A percentile compares a stretch with the other conserved stretches of the same genome.
phyloP scores from a whole-genome alignment of 2,329 filamentous ascomycete species.

The Dryadomyces quercivorus region DNA sequence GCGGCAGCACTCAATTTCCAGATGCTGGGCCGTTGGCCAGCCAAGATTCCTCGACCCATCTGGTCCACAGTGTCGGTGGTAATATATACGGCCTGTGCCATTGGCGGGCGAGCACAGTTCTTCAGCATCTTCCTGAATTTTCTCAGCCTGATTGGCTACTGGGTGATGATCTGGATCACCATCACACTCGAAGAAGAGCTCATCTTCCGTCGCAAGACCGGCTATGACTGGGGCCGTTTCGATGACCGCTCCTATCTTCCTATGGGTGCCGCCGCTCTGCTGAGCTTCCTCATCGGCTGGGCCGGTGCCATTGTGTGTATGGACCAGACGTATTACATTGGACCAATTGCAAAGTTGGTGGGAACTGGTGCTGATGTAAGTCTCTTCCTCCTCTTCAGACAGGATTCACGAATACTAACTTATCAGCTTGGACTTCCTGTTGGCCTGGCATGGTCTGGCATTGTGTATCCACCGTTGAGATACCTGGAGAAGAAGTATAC shows the following conservation, averaged over 20 bases:
- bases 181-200: constrained; percentile 51
- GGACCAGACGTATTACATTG: constrained; percentile 58
- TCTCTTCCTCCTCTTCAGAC: background rate
- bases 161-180: constrained; percentile 53
- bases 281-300: constrained; percentile 53
- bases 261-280: constrained; percentile 46
- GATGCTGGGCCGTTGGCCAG: constrained; percentile 46
- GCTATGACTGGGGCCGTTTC: constrained; percentile 52
- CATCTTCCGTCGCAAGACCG: constrained; percentile 40
- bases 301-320: constrained; percentile 52
- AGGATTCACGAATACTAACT: background rate
- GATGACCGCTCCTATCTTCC: constrained; percentile 46
- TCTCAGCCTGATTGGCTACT: constrained; percentile 59
- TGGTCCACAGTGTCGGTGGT: constrained; percentile 53
- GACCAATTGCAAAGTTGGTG: constrained; percentile 28
- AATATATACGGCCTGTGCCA: constrained; percentile 51
- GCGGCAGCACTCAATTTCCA: constrained; percentile 55
- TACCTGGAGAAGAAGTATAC: constrained; percentile 13
- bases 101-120: constrained; percentile 49
- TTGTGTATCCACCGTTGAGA: constrained; percentile 15
- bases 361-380: constrained; percentile 12
- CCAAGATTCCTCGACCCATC: constrained; percentile 45
- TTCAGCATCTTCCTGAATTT: constrained; percentile 58
- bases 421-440: constrained; percentile 14
- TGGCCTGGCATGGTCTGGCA: constrained; percentile 13